phyloP scores from a whole-genome alignment of 2,329 filamentous ascomycete species.

The Stromatinia cepivora region DNA sequence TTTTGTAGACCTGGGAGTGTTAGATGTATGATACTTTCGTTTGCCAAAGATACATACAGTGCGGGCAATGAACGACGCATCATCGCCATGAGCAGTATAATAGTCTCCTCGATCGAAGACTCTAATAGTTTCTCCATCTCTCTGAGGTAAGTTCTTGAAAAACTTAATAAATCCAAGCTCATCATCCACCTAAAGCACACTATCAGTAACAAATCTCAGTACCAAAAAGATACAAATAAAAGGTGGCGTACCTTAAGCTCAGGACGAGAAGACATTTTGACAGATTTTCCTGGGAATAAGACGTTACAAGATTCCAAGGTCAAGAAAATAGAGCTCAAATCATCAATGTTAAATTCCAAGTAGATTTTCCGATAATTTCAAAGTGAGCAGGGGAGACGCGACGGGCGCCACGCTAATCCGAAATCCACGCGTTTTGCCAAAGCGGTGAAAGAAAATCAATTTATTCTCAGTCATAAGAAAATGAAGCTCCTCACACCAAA shows the following conservation, averaged over 20 bases:
- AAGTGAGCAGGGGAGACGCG: slow-evolving; percentile 7
- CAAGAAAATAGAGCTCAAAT: neutral
- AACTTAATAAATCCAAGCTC: slow-evolving; percentile 96
- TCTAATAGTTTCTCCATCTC: slow-evolving; percentile 74
- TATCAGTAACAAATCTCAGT: slow-evolving; percentile 25
- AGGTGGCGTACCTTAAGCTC: slow-evolving; percentile 62
- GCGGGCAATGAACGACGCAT: slow-evolving; percentile 80
- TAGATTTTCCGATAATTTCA: neutral
- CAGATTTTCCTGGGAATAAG: neutral
- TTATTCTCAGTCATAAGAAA: slow-evolving; percentile 2
- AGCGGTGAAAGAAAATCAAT: slow-evolving; percentile 18
- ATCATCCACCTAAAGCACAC: slow-evolving; percentile 73
- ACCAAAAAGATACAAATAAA: slow-evolving; percentile 5
- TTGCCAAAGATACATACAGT: slow-evolving; percentile 52
- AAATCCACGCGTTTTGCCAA: slow-evolving; percentile 10
- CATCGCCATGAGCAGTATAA: slow-evolving; percentile 89
- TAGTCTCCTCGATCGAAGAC: slow-evolving; percentile 94
- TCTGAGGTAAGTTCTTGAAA: slow-evolving; percentile 79
- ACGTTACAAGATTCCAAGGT: neutral
- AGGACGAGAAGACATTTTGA: slow-evolving; percentile 67
- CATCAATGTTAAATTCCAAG: neutral
- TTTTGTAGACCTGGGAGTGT: slow-evolving; percentile 78
- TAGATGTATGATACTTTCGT: slow-evolving; percentile 8
- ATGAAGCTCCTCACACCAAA: slow-evolving; percentile 1
- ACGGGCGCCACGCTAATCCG: slow-evolving; percentile 9